Evolutionary conservation across 306 rosid species (phyloP).

Genomic region (Castanea sativa): DNA sequence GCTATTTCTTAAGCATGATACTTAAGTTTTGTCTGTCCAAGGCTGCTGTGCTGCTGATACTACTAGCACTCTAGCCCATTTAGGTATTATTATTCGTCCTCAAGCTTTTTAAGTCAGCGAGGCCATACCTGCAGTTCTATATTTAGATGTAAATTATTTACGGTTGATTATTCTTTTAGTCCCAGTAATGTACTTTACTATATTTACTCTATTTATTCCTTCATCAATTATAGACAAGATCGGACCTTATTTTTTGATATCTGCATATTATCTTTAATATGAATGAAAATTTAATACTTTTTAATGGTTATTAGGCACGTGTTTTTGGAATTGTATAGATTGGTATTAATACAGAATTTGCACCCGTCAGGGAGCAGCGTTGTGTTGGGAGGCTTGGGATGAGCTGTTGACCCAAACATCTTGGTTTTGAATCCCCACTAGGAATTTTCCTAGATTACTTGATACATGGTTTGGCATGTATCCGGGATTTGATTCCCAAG

Average conservation of each 20-base stretch:
- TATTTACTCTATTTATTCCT: not conserved
- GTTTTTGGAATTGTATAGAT: not conserved
- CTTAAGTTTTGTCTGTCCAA: not conserved
- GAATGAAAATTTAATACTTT: not conserved
- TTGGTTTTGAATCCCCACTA: too few relatives aligned
- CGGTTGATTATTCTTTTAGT: not conserved
- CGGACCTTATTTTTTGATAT: not conserved
- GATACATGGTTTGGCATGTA: too few relatives aligned
- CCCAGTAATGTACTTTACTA: not conserved
- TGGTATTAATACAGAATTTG: not conserved
- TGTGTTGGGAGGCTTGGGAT: too few relatives aligned
- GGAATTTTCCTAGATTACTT: too few relatives aligned
- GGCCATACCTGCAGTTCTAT: not conserved
- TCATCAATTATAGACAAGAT: not conserved
- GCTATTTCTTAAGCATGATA: slow-evolving; percentile 45
- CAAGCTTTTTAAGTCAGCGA: not conserved
- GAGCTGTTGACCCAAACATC: too few relatives aligned
- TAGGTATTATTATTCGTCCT: not conserved
- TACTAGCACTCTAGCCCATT: not conserved
- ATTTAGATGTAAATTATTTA: not conserved
- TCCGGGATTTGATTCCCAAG: too few relatives aligned
- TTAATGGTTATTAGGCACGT: not conserved
- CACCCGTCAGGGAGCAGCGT: too few relatives aligned
- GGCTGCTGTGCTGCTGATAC: not conserved
- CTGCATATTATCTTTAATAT: not conserved